Evolutionary conservation across 2,329 filamentous ascomycete genomes (phyloP).

Genomic region (Talaromyces rugulosus): DNA sequence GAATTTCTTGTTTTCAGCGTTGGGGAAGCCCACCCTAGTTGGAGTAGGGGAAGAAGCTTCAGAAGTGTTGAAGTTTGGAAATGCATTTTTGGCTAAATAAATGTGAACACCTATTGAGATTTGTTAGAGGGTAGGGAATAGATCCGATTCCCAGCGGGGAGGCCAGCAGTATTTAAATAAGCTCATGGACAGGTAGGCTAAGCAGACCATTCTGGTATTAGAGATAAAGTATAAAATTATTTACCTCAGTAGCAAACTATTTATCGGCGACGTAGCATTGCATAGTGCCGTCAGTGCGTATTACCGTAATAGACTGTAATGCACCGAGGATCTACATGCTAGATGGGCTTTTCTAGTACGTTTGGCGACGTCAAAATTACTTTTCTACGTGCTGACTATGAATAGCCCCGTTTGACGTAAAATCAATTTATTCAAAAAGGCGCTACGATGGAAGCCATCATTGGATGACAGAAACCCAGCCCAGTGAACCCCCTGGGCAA

Average conservation of each 20-base stretch:
- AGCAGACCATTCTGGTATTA: background rate
- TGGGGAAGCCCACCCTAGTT: background rate
- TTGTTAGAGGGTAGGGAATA: background rate
- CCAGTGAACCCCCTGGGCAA: background rate
- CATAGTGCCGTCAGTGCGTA: background rate
- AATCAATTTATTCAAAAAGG: background rate
- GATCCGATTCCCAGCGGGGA: background rate
- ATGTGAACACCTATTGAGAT: background rate
- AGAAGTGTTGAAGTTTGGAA: background rate
- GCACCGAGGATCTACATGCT: background rate
- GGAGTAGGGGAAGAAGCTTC: background rate
- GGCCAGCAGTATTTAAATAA: background rate
- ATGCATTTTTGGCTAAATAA: background rate
- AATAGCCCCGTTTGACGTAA: background rate
- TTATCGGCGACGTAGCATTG: background rate
- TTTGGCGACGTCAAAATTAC: background rate
- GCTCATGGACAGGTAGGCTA: background rate
- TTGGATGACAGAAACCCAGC: background rate
- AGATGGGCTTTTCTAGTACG: background rate
- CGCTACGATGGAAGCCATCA: background rate
- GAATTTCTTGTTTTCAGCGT: background rate
- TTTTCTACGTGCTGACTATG: background rate
- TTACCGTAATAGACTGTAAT: background rate
- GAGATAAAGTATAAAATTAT: background rate
- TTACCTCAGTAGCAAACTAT: background rate